Conservation (phyloP, 148 eudicot genomes). For the Persicaria maculosa region DNA sequence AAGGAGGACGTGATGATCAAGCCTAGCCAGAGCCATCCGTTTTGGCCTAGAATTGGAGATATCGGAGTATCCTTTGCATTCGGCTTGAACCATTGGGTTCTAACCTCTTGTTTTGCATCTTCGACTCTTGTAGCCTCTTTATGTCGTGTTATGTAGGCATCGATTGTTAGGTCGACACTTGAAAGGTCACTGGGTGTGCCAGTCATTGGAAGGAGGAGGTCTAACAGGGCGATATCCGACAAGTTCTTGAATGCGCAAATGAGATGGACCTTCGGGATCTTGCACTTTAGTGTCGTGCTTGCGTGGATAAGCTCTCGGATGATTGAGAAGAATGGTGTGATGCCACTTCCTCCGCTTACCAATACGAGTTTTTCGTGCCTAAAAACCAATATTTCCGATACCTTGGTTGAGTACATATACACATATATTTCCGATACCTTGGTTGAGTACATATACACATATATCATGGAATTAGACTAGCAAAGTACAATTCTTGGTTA, state of each 20-base stretch:
- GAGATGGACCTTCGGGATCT: slow-evolving; percentile 53
- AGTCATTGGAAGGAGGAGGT: slow-evolving; percentile 64
- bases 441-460: background rate
- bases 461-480: background rate
- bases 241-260: slow-evolving; percentile 55
- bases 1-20: slow-evolving; percentile 65
- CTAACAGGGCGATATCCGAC: slow-evolving; percentile 53
- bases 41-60: slow-evolving; percentile 54
- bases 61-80: slow-evolving; percentile 45
- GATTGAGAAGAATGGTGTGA: slow-evolving; percentile 81
- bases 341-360: slow-evolving; percentile 96
- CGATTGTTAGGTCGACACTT: slow-evolving; percentile 45
- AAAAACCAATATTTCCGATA: background rate
- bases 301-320: slow-evolving; percentile 53
- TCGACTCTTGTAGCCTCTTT: slow-evolving; percentile 23
- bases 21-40: slow-evolving; percentile 77
- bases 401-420: background rate
- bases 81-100: slow-evolving; percentile 51
- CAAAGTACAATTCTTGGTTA: background rate
- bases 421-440: too few species aligned
- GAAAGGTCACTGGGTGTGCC: slow-evolving; percentile 25
- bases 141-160: slow-evolving; percentile 79
- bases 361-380: slow-evolving; percentile 77
- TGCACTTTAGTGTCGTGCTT: slow-evolving; percentile 30
- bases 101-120: slow-evolving; percentile 19